Evolutionary conservation across 495 filamentous ascomycete genomes (phyloP).

Genomic region (Durotheca rogersii): DNA sequence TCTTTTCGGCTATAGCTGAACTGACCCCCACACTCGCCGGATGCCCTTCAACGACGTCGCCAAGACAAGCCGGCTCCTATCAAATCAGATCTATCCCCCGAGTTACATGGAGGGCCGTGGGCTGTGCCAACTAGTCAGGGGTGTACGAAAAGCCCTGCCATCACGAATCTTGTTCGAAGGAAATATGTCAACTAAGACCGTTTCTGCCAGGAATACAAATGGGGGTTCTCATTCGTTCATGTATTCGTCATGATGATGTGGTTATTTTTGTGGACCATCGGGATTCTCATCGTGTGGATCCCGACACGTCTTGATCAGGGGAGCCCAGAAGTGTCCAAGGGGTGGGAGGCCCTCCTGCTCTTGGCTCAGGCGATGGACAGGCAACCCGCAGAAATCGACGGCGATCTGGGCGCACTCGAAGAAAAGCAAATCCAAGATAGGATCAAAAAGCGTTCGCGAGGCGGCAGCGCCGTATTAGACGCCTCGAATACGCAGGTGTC

Average conservation of each 20-base stretch:
- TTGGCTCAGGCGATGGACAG: constrained; percentile 5
- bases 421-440: constrained; percentile 5
- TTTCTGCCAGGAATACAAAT: constrained; percentile 6
- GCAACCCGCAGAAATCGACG: constrained; percentile 7
- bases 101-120: constrained; percentile 3
- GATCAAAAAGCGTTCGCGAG: constrained; percentile 7
- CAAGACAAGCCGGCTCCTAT: not conserved
- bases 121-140: constrained; percentile 8
- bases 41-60: not conserved
- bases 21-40: not conserved
- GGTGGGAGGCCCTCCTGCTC: constrained; percentile 13
- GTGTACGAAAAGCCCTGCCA: constrained; percentile 1
- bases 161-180: not conserved
- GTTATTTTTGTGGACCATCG: constrained; percentile 21
- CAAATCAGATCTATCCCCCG: constrained; percentile 5
- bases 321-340: constrained; percentile 10
- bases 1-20: constrained; percentile 11
- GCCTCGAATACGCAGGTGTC: not conserved
- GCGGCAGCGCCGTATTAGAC: constrained; percentile 10
- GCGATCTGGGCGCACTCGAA: constrained; percentile 1
- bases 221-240: constrained; percentile 21
- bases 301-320: constrained; percentile 1
- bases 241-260: constrained; percentile 2
- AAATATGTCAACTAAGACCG: not conserved
- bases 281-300: constrained; percentile 14